Conservation (phyloP, 306 rosid genomes). For the Vachellia collinsii region DNA sequence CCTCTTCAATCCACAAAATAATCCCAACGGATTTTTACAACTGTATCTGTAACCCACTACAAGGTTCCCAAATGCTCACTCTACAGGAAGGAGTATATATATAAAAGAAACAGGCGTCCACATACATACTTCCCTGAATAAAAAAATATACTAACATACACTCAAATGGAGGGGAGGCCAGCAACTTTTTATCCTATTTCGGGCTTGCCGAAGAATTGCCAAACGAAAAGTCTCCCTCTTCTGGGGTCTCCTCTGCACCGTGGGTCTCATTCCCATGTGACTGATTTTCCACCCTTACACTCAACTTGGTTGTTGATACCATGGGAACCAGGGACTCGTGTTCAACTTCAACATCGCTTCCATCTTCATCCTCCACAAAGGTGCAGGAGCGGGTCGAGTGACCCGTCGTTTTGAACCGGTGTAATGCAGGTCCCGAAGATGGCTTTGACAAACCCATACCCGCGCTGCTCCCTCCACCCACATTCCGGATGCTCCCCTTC, state of each 20-base stretch:
- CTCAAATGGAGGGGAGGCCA: background rate
- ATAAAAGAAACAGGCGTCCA: background rate
- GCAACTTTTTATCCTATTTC: background rate
- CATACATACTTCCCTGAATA: background rate
- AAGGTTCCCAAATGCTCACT: no score
- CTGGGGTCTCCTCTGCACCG: slow-evolving; percentile 5
- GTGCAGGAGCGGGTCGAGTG: slow-evolving; percentile 54
- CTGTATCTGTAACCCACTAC: no score
- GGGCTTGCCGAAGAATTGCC: slow-evolving; percentile 35
- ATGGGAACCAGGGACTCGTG: slow-evolving; percentile 41
- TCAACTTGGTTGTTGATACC: slow-evolving; percentile 34
- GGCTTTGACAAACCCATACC: slow-evolving; percentile 43
- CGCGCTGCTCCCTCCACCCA: slow-evolving; percentile 57
- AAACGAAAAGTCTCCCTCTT: slow-evolving; percentile 57
- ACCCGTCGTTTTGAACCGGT: slow-evolving; percentile 78
- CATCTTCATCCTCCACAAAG: slow-evolving; percentile 41
- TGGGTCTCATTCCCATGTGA: slow-evolving; percentile 35
- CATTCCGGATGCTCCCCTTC: slow-evolving; percentile 41
- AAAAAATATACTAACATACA: background rate
- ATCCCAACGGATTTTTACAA: no score
- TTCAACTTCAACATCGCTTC: slow-evolving; percentile 54
- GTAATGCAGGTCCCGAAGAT: slow-evolving; percentile 55
- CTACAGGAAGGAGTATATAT: no score
- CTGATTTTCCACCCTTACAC: slow-evolving; percentile 51
- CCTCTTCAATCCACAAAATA: no score